Conservation (phyloP, 371 early-diverging fungal species). For the Coemansia sp. region DNA sequence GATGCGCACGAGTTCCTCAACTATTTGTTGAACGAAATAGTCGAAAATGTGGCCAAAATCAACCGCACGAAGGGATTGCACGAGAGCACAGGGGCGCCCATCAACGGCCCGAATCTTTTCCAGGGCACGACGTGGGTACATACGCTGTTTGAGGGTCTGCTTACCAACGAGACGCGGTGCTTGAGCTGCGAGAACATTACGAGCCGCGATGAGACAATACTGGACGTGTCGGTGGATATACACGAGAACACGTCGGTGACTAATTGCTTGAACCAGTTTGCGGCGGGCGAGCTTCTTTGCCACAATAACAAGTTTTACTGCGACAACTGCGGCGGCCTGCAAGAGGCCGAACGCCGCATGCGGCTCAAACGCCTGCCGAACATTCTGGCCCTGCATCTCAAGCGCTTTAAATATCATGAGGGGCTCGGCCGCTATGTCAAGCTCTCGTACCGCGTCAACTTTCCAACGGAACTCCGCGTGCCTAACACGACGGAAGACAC, state of each 20-base stretch:
- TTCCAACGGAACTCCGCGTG: constrained; percentile 87
- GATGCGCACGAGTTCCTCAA: constrained; percentile 98
- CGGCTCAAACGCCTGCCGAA: constrained; percentile 91
- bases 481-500: constrained; percentile 91
- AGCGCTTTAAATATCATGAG: constrained; percentile 96
- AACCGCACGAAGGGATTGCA: constrained; percentile 47
- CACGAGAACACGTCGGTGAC: constrained; percentile 93
- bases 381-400: constrained; percentile 91
- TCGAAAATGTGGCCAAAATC: constrained; percentile 77
- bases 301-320: constrained; percentile 96
- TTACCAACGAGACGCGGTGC: constrained; percentile 95
- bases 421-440: constrained; percentile 85
- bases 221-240: constrained; percentile 94
- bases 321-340: constrained; percentile 88
- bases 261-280: constrained; percentile 88
- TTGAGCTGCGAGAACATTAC: constrained; percentile 95
- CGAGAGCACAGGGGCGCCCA: constrained; percentile 22
- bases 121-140: constrained; percentile 85
- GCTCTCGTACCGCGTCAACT: constrained; percentile 90
- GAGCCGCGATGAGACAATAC: constrained; percentile 88
- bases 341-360: constrained; percentile 98
- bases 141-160: constrained; percentile 88
- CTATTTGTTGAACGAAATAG: constrained; percentile 86
- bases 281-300: constrained; percentile 89
- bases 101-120: constrained; percentile 28